Conservation (phyloP, 805 yeast species). For the Spencermartinsiella europaea region DNA sequence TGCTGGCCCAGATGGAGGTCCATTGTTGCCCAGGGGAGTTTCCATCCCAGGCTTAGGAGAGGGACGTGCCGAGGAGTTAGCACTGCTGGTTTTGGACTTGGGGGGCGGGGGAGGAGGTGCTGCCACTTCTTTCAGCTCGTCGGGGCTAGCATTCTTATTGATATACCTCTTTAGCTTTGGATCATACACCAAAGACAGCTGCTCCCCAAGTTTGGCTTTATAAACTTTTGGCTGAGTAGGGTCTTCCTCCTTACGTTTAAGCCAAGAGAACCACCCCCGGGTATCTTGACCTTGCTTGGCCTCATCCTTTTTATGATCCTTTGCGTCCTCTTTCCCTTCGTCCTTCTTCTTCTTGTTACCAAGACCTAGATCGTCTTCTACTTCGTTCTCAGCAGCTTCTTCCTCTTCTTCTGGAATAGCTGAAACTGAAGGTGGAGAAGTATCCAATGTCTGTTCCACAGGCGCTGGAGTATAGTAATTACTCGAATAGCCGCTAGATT, state of each 20-base stretch:
- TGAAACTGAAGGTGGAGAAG: constrained; percentile 9
- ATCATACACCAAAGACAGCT: constrained; percentile 69
- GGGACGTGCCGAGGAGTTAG: constrained; percentile 9
- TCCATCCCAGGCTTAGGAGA: constrained; percentile 19
- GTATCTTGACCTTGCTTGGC: constrained; percentile 24
- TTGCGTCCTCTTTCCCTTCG: constrained; percentile 14
- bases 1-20: constrained; percentile 5
- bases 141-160: constrained; percentile 47
- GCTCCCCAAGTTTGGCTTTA: constrained; percentile 81
- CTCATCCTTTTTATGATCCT: constrained; percentile 21
- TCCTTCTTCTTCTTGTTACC: constrained; percentile 13
- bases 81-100: constrained; percentile 25
- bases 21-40: constrained; percentile 3
- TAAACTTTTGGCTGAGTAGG: constrained; percentile 65
- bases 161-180: constrained; percentile 86
- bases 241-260: constrained; percentile 45
- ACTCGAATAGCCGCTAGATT: constrained; percentile 6
- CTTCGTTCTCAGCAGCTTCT: constrained; percentile 14
- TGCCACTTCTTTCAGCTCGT: constrained; percentile 40
- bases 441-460: constrained; percentile 9
- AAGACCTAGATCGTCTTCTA: constrained; percentile 19
- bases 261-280: constrained; percentile 53
- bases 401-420: constrained; percentile 7
- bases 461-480: constrained; percentile 6
- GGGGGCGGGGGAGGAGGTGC: constrained; percentile 69